Evolutionary conservation across 2,329 filamentous ascomycete species (phyloP), one percentile per base, ranked within the genome.

Genomic region (Fusarium palustre): DNA sequence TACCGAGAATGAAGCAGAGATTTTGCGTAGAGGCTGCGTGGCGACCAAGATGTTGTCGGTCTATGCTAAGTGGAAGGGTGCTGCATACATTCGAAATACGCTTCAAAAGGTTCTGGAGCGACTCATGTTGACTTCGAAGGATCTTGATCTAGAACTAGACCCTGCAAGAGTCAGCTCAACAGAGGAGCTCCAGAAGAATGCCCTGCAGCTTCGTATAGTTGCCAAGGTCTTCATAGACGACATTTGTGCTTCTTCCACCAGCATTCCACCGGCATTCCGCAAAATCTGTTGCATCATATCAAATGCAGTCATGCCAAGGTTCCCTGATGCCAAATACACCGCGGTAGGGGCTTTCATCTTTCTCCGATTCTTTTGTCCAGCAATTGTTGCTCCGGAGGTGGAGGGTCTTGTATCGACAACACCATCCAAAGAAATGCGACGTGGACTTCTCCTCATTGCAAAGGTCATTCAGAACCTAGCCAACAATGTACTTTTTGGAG

Each of bases 21-120:
- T 92, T 24, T 78, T 92, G 13, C 84, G 90, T n/a, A 83, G 89
- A 50, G 90, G 90, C 33, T 91, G 88, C 69, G 89, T 92, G 2
- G 87, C 88, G n/a, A 91, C 90, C 3, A 92, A 91, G 75, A 90
- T 91, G 85, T 82, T 92, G 4, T 91, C 90, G 1, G 84, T 91
- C 10, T 92, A 91, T 71, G 89, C 89, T 7, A 91, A 90, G 73
- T 92, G 90, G 90, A 91, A 91, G 78, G 90, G 90, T 15, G 81
- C 84, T 18, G 77, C 83, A 6, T 92, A 92, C 73, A 82, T 92
- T 36, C 87, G 86, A 69, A 81, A 83, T 16, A 91, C 90, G 2
- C 80, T 92, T 12, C 88, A 90, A 69, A 90, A 90, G 71, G 88
- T 91, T 4, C 78, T 92, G 3, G 88, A 91, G 74, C 82, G 89